Evolutionary conservation across 2,329 filamentous ascomycete genomes (phyloP).

Genomic region (Penicillium sp.): DNA sequence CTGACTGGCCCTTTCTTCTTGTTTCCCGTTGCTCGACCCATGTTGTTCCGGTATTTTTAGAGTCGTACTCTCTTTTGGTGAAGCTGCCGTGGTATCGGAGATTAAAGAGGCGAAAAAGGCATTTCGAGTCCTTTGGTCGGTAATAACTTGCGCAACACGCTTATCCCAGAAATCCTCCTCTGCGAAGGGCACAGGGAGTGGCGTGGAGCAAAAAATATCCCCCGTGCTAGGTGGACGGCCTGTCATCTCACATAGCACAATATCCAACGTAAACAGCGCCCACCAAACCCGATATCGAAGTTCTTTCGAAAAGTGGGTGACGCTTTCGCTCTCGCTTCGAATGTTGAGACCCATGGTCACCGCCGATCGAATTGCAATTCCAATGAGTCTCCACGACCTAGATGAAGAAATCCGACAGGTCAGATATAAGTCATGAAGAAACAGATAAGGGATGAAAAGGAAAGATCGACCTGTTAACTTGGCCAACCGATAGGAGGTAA

Average conservation of each 20-base stretch:
- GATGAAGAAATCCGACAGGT: not conserved
- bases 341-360: constrained; percentile 46
- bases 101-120: constrained; percentile 28
- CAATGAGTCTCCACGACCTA: constrained; percentile 46
- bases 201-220: constrained; percentile 44
- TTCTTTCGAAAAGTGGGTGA: constrained; percentile 42
- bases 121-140: constrained; percentile 34
- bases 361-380: constrained; percentile 44
- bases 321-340: constrained; percentile 39
- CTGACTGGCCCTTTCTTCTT: constrained; percentile 19
- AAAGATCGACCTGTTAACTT: constrained; percentile 43
- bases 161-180: constrained; percentile 40
- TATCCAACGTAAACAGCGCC: constrained; percentile 45
- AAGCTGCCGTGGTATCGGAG: not conserved
- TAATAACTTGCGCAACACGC: constrained; percentile 36
- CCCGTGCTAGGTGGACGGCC: constrained; percentile 43
- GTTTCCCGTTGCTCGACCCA: constrained; percentile 14
- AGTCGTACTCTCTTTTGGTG: constrained; percentile 5
- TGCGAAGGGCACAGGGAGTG: constrained; percentile 41
- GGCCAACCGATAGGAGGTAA: constrained; percentile 42
- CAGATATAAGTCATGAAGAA: not conserved
- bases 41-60: constrained; percentile 15
- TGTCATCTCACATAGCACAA: constrained; percentile 43
- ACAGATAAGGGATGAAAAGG: not conserved
- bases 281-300: constrained; percentile 48